Conservation (phyloP, 176 grass and related monocot genomes). For the Ananas comosus region DNA sequence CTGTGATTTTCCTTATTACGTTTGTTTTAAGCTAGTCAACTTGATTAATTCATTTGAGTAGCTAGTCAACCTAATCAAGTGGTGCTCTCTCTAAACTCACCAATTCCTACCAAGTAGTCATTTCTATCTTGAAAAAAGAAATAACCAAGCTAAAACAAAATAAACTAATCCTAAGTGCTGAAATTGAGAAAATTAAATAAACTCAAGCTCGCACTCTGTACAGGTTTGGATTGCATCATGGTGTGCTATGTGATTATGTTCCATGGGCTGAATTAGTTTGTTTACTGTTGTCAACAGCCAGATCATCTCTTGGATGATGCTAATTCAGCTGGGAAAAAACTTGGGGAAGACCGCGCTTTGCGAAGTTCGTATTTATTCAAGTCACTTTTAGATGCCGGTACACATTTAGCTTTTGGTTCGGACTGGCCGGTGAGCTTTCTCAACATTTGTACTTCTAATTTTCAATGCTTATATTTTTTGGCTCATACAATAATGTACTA, state of each 20-base stretch:
- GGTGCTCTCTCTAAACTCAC: too few species aligned
- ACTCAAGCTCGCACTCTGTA: too few species aligned
- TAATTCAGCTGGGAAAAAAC: conserved; percentile 40
- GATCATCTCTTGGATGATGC: conserved; percentile 78
- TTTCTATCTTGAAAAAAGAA: too few species aligned
- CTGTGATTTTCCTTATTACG: not conserved
- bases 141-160: too few species aligned
- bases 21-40: not conserved
- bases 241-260: not conserved
- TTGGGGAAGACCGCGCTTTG: conserved; percentile 42
- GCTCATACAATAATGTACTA: too few species aligned
- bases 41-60: not conserved
- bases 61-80: too few species aligned
- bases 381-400: conserved; percentile 39
- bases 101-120: too few species aligned
- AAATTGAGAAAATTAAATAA: too few species aligned
- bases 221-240: not conserved
- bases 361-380: conserved; percentile 58
- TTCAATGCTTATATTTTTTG: not conserved
- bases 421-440: conserved; percentile 66
- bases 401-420: conserved; percentile 78
- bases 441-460: not conserved
- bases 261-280: not conserved
- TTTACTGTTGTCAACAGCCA: conserved; percentile 41
- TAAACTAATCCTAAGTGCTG: too few species aligned